Evolutionary conservation across 2,329 filamentous ascomycete genomes (phyloP), one percentile per base, ranked within the genome.

Genomic region (Penicillium verrucosum): DNA sequence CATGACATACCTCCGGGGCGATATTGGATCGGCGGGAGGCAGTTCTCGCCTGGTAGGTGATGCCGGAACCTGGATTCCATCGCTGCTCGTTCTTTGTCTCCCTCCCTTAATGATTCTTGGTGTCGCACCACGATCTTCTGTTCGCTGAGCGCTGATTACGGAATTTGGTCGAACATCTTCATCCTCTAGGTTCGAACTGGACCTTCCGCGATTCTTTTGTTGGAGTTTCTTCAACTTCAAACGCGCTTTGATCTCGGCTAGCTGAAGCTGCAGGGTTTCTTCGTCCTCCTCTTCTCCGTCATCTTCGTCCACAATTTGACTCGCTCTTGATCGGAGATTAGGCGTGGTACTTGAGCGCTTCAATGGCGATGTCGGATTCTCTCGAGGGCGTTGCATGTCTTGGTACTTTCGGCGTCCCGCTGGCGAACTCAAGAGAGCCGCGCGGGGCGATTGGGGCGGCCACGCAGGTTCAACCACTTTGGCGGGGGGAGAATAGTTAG

Each of bases 201-300:
- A 62, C 48, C 68, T 66, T 14, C 60, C 65, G 48, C 66, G 67
- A 75, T 69, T 78, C 60, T 87, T 87, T 71, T 94, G 89, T 14
- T 56, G 54, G 11, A 97, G 77, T 68, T 88, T 92, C 74, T 97
- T 97, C 62, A 97, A 75, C 73, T 88, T 94, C 51, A 97, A 77
- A 58, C 89, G 87, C 7, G 92, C 91, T 73, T 97, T 88, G 57
- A 99, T 96, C 54, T 90, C 91, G 62, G 92, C 87, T 5, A 97
- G 78, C 71, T 96, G 87, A 60, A 99, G 78, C 69, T 95, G 85
- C 34, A 97, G 77, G 1, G 86, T 95, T 78, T 97, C 92, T 73
- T 97, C 93, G 65, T 96, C 92, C 7, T 95, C 84, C n/a, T 85
- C 82, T 9, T 81, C 89, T 5, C 85, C 81, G 2, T 85, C 81